phyloP scores from a whole-genome alignment of 1,284 basidiomycete species.

The Exsudoporus floridanus region DNA sequence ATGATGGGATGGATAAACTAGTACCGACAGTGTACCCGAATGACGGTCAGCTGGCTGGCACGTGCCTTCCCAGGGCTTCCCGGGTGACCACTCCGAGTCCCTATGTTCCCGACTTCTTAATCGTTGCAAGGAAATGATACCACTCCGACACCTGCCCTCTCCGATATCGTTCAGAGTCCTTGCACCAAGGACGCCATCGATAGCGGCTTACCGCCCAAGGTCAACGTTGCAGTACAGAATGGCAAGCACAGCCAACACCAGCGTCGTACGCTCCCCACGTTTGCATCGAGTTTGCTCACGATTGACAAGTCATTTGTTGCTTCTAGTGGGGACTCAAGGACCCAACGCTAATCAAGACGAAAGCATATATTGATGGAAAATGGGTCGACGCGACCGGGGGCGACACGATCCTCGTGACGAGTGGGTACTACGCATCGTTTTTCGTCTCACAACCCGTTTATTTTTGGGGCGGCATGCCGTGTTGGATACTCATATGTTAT shows the following conservation, averaged over 20 bases:
- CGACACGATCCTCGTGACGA: slow-evolving; percentile 70
- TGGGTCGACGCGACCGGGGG: slow-evolving; percentile 79
- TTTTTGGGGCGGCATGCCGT: neutral
- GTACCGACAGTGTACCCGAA: too few species aligned
- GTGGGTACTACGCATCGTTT: slow-evolving; percentile 44
- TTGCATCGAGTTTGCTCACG: neutral
- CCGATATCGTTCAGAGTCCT: slow-evolving; percentile 21
- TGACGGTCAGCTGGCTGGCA: neutral
- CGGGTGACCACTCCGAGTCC: slow-evolving; percentile 5
- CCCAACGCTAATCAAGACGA: slow-evolving; percentile 67
- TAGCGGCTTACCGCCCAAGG: slow-evolving; percentile 3
- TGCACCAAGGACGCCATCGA: slow-evolving; percentile 14
- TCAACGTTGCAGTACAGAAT: slow-evolving; percentile 29
- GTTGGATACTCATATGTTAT: slow-evolving; percentile 1
- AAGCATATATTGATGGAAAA: slow-evolving; percentile 79
- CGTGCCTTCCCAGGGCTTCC: slow-evolving; percentile 4
- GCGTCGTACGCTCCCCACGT: slow-evolving; percentile 19
- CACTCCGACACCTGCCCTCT: slow-evolving; percentile 12
- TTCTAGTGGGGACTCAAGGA: slow-evolving; percentile 75
- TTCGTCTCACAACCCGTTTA: too few species aligned
- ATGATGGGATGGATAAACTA: too few species aligned
- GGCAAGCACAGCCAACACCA: slow-evolving; percentile 34
- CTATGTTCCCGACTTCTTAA: neutral
- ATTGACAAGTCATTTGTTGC: neutral
- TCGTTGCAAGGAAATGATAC: slow-evolving; percentile 10